Evolutionary conservation across 139 green algal species (phyloP).

Genomic region (Nannochloris sp.): DNA sequence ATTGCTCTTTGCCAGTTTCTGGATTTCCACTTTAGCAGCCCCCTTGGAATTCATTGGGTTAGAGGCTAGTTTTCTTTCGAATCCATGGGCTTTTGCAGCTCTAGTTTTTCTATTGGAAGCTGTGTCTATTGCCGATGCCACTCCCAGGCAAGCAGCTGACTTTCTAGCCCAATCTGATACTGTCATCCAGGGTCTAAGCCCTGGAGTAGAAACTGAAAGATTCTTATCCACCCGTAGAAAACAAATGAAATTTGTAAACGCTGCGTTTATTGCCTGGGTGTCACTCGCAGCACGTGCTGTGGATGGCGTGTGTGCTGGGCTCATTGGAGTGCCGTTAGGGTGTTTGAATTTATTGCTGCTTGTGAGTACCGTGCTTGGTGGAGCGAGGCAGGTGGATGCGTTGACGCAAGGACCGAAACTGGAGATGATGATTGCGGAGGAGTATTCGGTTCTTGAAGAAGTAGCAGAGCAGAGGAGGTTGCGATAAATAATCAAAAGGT

Average conservation of each 20-base stretch:
- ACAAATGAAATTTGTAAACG: conserved; percentile 20
- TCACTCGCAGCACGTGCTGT: conserved; percentile 12
- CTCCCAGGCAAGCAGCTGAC: conserved; percentile 11
- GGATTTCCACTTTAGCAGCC: conserved; percentile 1
- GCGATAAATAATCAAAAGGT: background rate
- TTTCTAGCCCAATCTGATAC: conserved; percentile 18
- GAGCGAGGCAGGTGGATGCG: conserved; percentile 9
- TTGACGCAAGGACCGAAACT: background rate
- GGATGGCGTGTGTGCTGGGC: background rate
- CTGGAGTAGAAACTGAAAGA: conserved; percentile 4
- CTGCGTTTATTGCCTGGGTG: conserved; percentile 7
- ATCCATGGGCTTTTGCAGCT: conserved; percentile 9
- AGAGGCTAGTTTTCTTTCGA: background rate
- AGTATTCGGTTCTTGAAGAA: background rate
- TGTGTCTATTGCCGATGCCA: conserved; percentile 12
- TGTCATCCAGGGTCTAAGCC: conserved; percentile 9
- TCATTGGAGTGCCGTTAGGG: conserved; percentile 9
- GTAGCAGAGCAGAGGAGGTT: background rate
- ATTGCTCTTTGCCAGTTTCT: conserved; percentile 37
- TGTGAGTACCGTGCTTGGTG: conserved; percentile 1
- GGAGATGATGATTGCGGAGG: background rate
- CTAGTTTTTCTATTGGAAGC: conserved; percentile 21
- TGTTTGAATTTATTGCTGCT: conserved; percentile 28
- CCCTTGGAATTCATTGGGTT: conserved; percentile 11
- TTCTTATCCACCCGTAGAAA: background rate